Evolutionary conservation across 805 yeast species (phyloP), one percentile per base, ranked within the genome.

Genomic region (Candida takata): DNA sequence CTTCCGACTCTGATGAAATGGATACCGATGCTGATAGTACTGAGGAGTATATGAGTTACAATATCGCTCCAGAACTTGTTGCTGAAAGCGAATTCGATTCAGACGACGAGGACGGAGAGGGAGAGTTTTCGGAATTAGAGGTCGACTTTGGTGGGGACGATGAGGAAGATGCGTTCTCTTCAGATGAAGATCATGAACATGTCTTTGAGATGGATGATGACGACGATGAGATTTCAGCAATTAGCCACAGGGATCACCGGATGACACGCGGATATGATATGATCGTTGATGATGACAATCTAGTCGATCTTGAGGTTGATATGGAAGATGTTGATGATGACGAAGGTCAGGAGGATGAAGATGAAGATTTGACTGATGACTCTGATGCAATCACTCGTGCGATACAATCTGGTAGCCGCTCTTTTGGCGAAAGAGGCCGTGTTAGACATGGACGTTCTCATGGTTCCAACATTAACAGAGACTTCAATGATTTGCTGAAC

Each of bases 161-260:
- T 15, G 46, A 44, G 4, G 52, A 44, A 23, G 49, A 47, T 13
- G 47, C 45, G n/a, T 18, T 24, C 24, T 26, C n/a, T 4, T 30
- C 54, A 4, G 57, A 57, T 7, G 62, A 53, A 2, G 50, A 32
- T 12, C 52, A 46, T 23, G 55, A 36, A 47, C 34, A 38, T 4
- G 55, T 47, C 21, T 51, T 46, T 21, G 20, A 35, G 17, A 27
- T 35, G 19, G 41, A 34, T 9, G 37, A 24, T 4, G 37, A 16
- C 5, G 40, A 34, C 18, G 42, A 24, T n/a, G 42, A 44, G 8
- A 7, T 24, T 12, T 18, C 28, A 8, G 52, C 38, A 8, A 58
- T 47, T 18, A 54, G 47, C 6, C 60, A 54, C 5, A 51, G 17
- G 12, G 35, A 16, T 25, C 29, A 33, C 26, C 18, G 35, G 35